These are phyloP conservation scores for Penicillium olsonii DNA, from an alignment of 2,329 filamentous ascomycete species.

Conservation along the genomic window DNA sequence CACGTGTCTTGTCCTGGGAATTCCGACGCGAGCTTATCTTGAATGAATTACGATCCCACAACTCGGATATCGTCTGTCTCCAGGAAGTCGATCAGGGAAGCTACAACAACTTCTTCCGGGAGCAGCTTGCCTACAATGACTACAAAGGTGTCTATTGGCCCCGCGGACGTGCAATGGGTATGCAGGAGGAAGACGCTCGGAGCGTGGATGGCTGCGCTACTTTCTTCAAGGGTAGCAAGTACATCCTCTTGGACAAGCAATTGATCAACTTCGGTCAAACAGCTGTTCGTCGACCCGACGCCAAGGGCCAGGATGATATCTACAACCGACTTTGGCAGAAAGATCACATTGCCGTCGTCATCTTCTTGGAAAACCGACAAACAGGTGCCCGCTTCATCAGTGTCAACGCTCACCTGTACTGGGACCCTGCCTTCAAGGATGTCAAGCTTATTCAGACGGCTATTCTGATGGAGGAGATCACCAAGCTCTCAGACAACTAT, in stretches of 20 bases:
- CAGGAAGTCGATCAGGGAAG: conserved; percentile 93
- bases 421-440: conserved; percentile 87
- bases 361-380: conserved; percentile 86
- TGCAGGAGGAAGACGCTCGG: conserved; percentile 84
- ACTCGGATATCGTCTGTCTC: conserved; percentile 87
- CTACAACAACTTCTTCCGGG: conserved; percentile 87
- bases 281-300: conserved; percentile 91
- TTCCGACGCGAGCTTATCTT: conserved; percentile 81
- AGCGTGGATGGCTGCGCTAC: conserved; percentile 95
- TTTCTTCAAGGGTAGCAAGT: conserved; percentile 96
- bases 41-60: conserved; percentile 73
- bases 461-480: conserved; percentile 89
- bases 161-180: conserved; percentile 85
- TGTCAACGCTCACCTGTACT: conserved; percentile 91
- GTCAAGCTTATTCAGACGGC: conserved; percentile 97
- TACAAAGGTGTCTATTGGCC: conserved; percentile 96
- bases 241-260: conserved; percentile 89
- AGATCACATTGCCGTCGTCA: conserved; percentile 91
- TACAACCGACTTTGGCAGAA: conserved; percentile 99
- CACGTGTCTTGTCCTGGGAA: conserved; percentile 79
- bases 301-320: conserved; percentile 96
- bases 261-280: conserved; percentile 88
- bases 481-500: conserved; percentile 82
- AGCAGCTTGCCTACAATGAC: conserved; percentile 79
- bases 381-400: conserved; percentile 92